Evolutionary conservation across 1,284 basidiomycete genomes (phyloP), one percentile per base, ranked within the genome.

Genomic region (Rhodofomes roseus): DNA sequence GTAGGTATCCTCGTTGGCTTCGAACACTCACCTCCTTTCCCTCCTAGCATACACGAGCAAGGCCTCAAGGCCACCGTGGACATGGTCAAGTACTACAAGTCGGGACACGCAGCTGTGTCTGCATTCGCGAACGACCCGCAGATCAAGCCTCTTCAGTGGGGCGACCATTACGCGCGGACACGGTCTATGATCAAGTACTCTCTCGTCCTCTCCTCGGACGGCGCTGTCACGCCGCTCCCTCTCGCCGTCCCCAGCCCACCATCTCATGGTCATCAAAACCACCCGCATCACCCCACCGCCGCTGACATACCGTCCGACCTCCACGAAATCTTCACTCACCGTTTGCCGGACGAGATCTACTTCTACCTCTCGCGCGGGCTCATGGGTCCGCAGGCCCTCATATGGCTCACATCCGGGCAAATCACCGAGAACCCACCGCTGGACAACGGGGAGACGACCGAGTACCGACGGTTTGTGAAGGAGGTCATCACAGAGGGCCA

Each of bases 271-370:
- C 81, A 80, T 64, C 73, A 76, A 34, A 82, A 77, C 63, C 83
- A 86, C 60, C 73, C 77, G n/a, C 82, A 85, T 65, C 87, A 85
- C 66, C 83, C 89, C 52, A 93, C 92, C 0, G 84, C 90, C 0
- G 86, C 89, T 25, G 96, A 98, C 67, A 87, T 99, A 39, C 96
- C 96, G 1, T 74, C 79, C 46, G 96, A 99, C 76, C 79, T 99
- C 40, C 92, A 97, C 71, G 95, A 98, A 56, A 91, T 99, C 64
- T 99, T 98, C 77, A 97, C 95, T 2, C 83, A 93, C 72, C 90
- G 95, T 39, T 81, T 99, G 18, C 96, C 97, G 0, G 96, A 99
- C 75, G 96, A 99, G 72, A 83, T 98, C 60, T 98, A 96, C 78
- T 96, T 91, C 75, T 96, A 98, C 73, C 83, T 99, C 60, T 98